Percentiles rank a stretch among this genome's conserved stretches.
phyloP scores from a whole-genome alignment of 495 filamentous ascomycete species.

The Neurospora sp. region DNA sequence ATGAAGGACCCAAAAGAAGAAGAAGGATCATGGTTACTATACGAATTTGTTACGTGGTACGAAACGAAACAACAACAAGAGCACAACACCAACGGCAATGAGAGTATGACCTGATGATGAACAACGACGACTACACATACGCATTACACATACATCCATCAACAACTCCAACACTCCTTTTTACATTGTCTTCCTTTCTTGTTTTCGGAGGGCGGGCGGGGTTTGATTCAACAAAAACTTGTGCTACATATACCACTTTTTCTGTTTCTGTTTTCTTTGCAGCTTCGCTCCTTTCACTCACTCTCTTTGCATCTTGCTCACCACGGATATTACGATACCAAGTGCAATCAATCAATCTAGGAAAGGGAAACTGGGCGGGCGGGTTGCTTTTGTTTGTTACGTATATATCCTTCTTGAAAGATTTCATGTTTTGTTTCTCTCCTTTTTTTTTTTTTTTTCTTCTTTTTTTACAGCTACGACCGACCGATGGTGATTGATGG shows the following conservation, averaged over 20 bases:
- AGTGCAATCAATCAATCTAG: not conserved
- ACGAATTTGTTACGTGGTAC: not conserved
- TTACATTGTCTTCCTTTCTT: not conserved
- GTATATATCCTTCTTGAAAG: not conserved
- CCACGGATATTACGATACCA: too few relatives aligned
- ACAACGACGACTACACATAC: not conserved
- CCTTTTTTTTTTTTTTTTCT: not conserved
- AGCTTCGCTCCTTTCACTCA: not conserved
- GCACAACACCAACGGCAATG: not conserved
- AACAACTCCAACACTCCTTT: not conserved
- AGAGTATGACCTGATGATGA: not conserved
- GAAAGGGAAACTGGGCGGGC: not conserved
- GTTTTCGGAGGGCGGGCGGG: not conserved
- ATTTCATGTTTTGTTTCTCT: not conserved
- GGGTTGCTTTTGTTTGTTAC: not conserved
- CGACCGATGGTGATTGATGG: not conserved
- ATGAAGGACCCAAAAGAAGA: not conserved
- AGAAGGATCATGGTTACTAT: not conserved
- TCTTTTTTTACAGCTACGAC: not conserved
- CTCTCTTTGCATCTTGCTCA: too few relatives aligned
- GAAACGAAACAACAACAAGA: not conserved
- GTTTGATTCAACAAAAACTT: not conserved
- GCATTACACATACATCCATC: not conserved
- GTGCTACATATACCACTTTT: not conserved
- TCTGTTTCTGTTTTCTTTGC: not conserved